Evolutionary conservation across 176 grass and related monocot genomes (phyloP).

Genomic region (Secale cereale): DNA sequence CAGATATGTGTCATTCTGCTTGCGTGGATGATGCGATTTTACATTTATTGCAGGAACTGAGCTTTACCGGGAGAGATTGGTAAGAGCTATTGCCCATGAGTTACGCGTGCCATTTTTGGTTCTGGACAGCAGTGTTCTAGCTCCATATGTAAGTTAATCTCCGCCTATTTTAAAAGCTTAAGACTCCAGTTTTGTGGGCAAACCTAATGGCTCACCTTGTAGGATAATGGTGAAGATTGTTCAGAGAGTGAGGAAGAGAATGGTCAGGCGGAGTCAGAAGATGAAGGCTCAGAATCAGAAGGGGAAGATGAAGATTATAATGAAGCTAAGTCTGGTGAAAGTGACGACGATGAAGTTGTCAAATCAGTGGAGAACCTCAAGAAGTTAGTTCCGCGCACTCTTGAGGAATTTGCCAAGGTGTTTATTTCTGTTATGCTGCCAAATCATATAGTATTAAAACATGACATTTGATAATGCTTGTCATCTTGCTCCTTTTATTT

Average conservation of each 20-base stretch:
- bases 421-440: constrained; percentile 17
- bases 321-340: constrained; percentile 69
- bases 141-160: constrained; percentile 65
- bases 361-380: constrained; percentile 46
- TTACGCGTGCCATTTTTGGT: constrained; percentile 61
- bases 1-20: neutral
- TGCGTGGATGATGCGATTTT: neutral
- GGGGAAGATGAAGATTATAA: constrained; percentile 48
- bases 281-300: constrained; percentile 73
- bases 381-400: constrained; percentile 45
- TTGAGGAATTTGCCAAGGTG: constrained; percentile 68
- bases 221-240: constrained; percentile 73
- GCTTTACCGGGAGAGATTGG: constrained; percentile 74
- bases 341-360: constrained; percentile 42
- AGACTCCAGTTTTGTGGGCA: neutral
- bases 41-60: constrained; percentile 64
- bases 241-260: constrained; percentile 69
- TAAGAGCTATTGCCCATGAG: constrained; percentile 79
- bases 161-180: neutral
- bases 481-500: neutral
- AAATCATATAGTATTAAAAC: constrained; percentile 15
- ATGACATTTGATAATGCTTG: neutral
- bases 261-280: constrained; percentile 34
- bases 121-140: constrained; percentile 87
- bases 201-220: constrained; percentile 29